Conservation (phyloP, 2,329 filamentous ascomycete genomes). For the Hypoxylon sp. region DNA sequence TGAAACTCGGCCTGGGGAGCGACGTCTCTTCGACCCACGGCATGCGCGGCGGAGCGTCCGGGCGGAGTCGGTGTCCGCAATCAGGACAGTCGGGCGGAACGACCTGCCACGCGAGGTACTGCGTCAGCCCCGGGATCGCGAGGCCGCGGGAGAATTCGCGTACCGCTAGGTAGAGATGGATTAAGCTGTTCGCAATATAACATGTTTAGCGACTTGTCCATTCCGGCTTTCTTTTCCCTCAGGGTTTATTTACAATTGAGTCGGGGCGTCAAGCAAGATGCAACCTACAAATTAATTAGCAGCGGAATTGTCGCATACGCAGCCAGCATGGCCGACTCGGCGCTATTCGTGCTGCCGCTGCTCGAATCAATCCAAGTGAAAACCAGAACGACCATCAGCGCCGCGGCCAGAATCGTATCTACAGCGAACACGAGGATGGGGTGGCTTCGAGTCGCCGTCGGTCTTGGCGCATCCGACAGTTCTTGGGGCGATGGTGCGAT, state of each 20-base stretch:
- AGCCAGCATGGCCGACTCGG: constrained; percentile 59
- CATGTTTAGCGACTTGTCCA: not conserved
- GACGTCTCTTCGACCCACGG: constrained; percentile 46
- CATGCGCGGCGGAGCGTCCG: constrained; percentile 46
- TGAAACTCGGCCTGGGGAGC: constrained; percentile 30
- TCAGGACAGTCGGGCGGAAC: constrained; percentile 60
- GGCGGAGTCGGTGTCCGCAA: constrained; percentile 58
- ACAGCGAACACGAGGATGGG: constrained; percentile 58
- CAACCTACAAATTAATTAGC: constrained; percentile 59
- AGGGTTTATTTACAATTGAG: not conserved
- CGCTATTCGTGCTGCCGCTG: constrained; percentile 37
- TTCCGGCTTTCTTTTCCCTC: constrained; percentile 6
- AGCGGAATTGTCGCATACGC: constrained; percentile 62
- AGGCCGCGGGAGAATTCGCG: constrained; percentile 59
- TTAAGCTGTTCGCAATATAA: constrained; percentile 50
- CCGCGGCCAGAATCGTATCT: constrained; percentile 57
- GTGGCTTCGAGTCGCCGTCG: constrained; percentile 32
- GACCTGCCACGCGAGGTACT: constrained; percentile 59
- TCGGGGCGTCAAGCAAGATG: not conserved
- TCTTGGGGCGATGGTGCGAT: constrained; percentile 13
- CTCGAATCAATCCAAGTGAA: constrained; percentile 58
- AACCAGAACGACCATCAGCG: constrained; percentile 59
- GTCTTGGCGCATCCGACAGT: constrained; percentile 11
- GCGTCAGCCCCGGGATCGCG: constrained; percentile 58
- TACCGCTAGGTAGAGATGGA: constrained; percentile 58